Evolutionary conservation across 768 basidiomycete species (phyloP), one percentile per base, ranked within the genome.

Genomic region (Leccinellum luteum): DNA sequence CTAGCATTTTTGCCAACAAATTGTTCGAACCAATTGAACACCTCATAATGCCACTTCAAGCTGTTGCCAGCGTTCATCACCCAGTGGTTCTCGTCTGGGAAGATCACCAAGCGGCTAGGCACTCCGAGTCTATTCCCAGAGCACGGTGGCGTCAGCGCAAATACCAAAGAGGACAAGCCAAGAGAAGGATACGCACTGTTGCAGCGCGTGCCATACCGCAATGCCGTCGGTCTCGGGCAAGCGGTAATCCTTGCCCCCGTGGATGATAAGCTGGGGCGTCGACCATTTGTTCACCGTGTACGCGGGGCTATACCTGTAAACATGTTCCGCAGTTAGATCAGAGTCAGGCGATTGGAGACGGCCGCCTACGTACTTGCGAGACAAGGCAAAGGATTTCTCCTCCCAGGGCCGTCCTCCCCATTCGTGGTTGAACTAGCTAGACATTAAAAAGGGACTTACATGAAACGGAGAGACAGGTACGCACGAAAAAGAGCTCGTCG

Each of bases 41-140:
- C 89, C 70, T 99, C 96, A 62, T 89, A 79, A 74, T 98, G 92
- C 96, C 96, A 98, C 70, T 94, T 93, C 70, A 96, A 75, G 68
- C 91, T 89, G 64, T 92, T 92, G 53, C 85, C 86, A 58, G 87
- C 88, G 54, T 90, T 81, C 59, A 91, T 64, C 25, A 92, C 92
- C 94, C 94, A 94, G 68, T 96, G 94, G 62, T 94, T 96, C 74
- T 96, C 94, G 62, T 89, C 85, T 0, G 92, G 90, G 80, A 94
- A 94, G 58, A 92, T 81, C 12, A 94, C 82, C 25, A 94, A 75
- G 43, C 92, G 82, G 60, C 85, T 89, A 4, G 88, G 87, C 30
- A 94, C 74, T 8, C 81, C 85, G 45, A 77, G 82, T 66, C 92
- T 92, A 53, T 21, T 55, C 32, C 52, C 17, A 23, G 32, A 13